Percentiles rank a stretch among this genome's conserved stretches.
Conservation (phyloP, 2,329 filamentous ascomycete species). For the Ceratocystis cacaofunesta region DNA sequence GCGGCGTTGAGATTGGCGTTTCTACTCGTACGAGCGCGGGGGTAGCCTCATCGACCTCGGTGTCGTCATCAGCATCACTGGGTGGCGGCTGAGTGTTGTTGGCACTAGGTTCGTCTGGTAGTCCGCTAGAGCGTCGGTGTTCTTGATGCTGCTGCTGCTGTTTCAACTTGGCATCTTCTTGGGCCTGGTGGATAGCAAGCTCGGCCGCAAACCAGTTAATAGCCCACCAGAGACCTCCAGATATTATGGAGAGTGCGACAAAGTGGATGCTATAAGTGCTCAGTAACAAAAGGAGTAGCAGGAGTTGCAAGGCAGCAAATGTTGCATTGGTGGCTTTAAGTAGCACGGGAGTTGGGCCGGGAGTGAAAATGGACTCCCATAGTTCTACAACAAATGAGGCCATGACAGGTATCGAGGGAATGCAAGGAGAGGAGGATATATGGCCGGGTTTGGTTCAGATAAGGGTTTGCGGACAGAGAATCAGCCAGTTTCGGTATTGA, state of each 20-base stretch:
- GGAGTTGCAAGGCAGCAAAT: slow-evolving; percentile 70
- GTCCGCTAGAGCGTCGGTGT: background rate
- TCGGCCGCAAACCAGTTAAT: slow-evolving; percentile 94
- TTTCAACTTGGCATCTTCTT: slow-evolving; percentile 24
- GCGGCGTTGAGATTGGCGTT: background rate
- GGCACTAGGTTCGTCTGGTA: slow-evolving; percentile 12
- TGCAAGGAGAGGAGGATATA: background rate
- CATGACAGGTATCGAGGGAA: slow-evolving; percentile 28
- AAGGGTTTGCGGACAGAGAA: background rate
- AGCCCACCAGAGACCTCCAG: slow-evolving; percentile 72
- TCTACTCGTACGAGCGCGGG: slow-evolving; percentile 19
- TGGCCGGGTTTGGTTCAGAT: background rate
- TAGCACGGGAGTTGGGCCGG: slow-evolving; percentile 76
- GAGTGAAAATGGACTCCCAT: slow-evolving; percentile 86
- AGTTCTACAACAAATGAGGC: slow-evolving; percentile 56
- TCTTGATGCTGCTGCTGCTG: slow-evolving; percentile 22
- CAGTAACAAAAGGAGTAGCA: slow-evolving; percentile 61
- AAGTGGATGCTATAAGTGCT: slow-evolving; percentile 85
- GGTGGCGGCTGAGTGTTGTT: slow-evolving; percentile 23
- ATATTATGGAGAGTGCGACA: slow-evolving; percentile 62
- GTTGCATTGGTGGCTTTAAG: slow-evolving; percentile 79
- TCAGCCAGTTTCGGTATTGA: no score
- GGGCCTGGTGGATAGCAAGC: slow-evolving; percentile 31
- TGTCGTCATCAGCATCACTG: slow-evolving; percentile 30
- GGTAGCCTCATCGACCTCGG: slow-evolving; percentile 33